A percentile compares a stretch with the other conserved stretches of the same genome.
phyloP scores from a whole-genome alignment of 2,329 filamentous ascomycete species.

The Tolypocladium tundrense region DNA sequence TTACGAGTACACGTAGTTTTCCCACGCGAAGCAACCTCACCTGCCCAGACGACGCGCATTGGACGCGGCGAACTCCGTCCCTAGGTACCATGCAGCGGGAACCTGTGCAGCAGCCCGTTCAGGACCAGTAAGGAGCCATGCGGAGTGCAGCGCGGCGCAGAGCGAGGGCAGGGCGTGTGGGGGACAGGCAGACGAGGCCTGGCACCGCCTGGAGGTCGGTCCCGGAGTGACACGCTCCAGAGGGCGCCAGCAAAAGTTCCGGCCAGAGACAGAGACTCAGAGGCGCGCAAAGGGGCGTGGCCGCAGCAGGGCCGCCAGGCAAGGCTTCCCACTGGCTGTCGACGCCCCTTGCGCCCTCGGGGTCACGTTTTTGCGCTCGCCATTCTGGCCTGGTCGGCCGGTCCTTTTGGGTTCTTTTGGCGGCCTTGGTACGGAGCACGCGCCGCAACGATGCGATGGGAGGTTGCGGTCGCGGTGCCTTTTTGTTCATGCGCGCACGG shows the following conservation, averaged over 20 bases:
- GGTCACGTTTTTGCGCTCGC: background rate
- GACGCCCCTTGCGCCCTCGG: background rate
- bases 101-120: background rate
- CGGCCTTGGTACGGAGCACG: background rate
- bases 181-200: too few relatives aligned
- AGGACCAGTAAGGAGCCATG: background rate
- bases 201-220: too few relatives aligned
- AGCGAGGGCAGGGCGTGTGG: too few relatives aligned
- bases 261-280: background rate
- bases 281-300: background rate
- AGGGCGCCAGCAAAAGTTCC: background rate
- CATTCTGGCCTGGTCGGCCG: background rate
- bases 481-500: background rate
- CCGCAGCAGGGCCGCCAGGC: background rate
- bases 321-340: background rate
- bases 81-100: background rate
- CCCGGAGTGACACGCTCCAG: background rate
- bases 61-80: background rate
- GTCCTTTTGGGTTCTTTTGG: constrained; percentile 1
- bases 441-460: background rate
- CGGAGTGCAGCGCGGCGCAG: background rate
- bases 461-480: background rate
- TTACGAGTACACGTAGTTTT: background rate
- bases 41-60: background rate
- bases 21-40: background rate